Evolutionary conservation across 1,284 basidiomycete genomes (phyloP), one percentile per base, ranked within the genome.

Genomic region (Cystobasidium sp.): DNA sequence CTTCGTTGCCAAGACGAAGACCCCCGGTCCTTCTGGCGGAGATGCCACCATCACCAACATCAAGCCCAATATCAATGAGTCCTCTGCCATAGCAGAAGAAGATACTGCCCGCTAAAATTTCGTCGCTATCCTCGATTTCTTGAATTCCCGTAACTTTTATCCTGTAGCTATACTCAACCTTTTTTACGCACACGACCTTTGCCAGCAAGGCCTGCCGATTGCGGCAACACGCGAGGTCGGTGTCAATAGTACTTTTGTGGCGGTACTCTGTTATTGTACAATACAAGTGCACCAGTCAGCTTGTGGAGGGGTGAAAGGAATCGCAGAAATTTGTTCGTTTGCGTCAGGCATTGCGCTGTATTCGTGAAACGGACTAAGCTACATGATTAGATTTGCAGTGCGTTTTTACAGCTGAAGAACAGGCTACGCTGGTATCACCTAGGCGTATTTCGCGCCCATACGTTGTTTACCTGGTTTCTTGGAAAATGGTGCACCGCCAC

Each of bases 1-100:
- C 37, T 96, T 96, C 51, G 66, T 68, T 14, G 49, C 72, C 39
- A 74, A 74, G 47, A 46, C 72, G 12, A 74, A 74, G 47, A 5
- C 5, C 31, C 46, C 46, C 9, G 51, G 44, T 4, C 1, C 69
- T 4, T 6, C 58, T 9, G 58, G 49, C 16, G 41, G 39, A 24
- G 56, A 62, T 18, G 44, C 3, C 24, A 24, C 9, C 39, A 41
- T 31, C 6, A 31, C 37, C 6, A 43, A 31, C 10, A 22, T 14
- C 44, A 47, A 63, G 41, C 12, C 43, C 6, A 44, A 63, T n/a
- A 49, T 46, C 47, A 51, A 16, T 1, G 47, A 16, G 20, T 51
- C 47, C 3, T 16, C 16, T 5, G 14, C 47, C 47, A 14, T 51
- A 16, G 47, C 47, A 51, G 20, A 51, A 51, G 31, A 31, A 31